These are phyloP conservation scores for Tremellales sp. DNA, from an alignment of 1,284 basidiomycete genomes.

Conservation along the genomic window DNA sequence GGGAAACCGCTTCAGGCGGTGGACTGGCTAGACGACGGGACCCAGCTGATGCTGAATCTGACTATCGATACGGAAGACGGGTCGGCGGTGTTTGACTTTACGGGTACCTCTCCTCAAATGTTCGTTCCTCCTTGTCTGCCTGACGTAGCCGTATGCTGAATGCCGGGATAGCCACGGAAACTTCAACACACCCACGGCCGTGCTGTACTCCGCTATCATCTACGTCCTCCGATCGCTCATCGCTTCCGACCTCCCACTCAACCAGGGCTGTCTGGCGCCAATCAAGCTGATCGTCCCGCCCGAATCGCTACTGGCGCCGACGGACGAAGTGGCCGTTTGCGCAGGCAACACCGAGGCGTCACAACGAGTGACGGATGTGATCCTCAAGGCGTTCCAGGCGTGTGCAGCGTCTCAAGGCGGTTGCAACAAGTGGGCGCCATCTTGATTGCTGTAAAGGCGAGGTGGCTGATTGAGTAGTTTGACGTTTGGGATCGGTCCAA, in stretches of 20 bases:
- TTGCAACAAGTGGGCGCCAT: slow-evolving; percentile 52
- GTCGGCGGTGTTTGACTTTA: slow-evolving; percentile 82
- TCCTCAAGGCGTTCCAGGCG: slow-evolving; percentile 87
- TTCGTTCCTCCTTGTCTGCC: slow-evolving; percentile 48
- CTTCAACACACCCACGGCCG: slow-evolving; percentile 62
- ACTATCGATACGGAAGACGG: slow-evolving; percentile 74
- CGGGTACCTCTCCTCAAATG: slow-evolving; percentile 81
- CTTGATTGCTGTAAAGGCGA: slow-evolving; percentile 1
- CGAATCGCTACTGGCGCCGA: slow-evolving; percentile 67
- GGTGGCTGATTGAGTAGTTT: slow-evolving; percentile 59
- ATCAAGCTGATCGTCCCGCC: slow-evolving; percentile 27
- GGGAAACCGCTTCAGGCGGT: slow-evolving; percentile 59
- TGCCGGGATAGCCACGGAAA: slow-evolving; percentile 27
- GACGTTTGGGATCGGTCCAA: slow-evolving; percentile 67
- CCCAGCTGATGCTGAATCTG: slow-evolving; percentile 57
- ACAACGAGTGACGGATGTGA: slow-evolving; percentile 91
- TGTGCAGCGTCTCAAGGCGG: slow-evolving; percentile 92
- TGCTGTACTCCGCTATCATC: slow-evolving; percentile 88
- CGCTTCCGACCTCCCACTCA: slow-evolving; percentile 75
- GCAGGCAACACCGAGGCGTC: slow-evolving; percentile 90
- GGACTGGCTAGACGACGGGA: slow-evolving; percentile 41
- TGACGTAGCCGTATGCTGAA: neutral
- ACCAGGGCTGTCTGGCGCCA: slow-evolving; percentile 43
- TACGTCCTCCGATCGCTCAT: slow-evolving; percentile 92
- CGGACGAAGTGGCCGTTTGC: slow-evolving; percentile 81